Conservation (phyloP, 768 basidiomycete genomes). For the Tephrocybe sp. region DNA sequence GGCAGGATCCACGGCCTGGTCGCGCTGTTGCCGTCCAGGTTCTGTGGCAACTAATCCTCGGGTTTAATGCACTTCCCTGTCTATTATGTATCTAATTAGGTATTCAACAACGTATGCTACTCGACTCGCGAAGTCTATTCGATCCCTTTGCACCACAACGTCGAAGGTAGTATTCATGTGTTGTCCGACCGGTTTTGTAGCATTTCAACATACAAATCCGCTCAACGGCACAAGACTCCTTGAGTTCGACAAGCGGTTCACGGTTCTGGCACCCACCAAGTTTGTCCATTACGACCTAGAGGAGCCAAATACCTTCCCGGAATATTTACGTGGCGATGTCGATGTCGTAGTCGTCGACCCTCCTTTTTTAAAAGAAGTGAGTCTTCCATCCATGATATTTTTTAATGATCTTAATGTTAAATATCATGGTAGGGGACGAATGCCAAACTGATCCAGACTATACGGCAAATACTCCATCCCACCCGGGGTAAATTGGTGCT, state of each 20-base stretch:
- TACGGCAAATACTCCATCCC: slow-evolving; percentile 38
- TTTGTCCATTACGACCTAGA: slow-evolving; percentile 44
- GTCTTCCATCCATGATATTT: slow-evolving; percentile 11
- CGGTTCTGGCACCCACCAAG: slow-evolving; percentile 33
- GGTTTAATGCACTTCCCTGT: neutral
- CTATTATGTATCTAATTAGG: slow-evolving; percentile 23
- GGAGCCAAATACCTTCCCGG: slow-evolving; percentile 38
- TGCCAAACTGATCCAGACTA: slow-evolving; percentile 31
- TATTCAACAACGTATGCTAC: slow-evolving; percentile 40
- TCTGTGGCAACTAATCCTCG: neutral
- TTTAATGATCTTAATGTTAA: neutral
- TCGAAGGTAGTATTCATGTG: slow-evolving; percentile 41
- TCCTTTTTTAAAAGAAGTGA: slow-evolving; percentile 44
- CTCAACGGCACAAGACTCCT: slow-evolving; percentile 32
- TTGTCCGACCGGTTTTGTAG: slow-evolving; percentile 47
- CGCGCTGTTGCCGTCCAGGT: slow-evolving; percentile 12
- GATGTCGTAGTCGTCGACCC: slow-evolving; percentile 43
- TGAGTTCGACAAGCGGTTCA: slow-evolving; percentile 41
- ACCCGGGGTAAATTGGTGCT: slow-evolving; percentile 34
- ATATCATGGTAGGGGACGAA: slow-evolving; percentile 33
- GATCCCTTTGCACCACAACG: slow-evolving; percentile 27
- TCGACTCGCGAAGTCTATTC: slow-evolving; percentile 29
- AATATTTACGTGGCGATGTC: slow-evolving; percentile 25
- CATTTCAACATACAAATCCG: slow-evolving; percentile 38
- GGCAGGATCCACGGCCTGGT: slow-evolving; percentile 13